A percentile compares a stretch with the other conserved stretches of the same genome.
Conservation (phyloP, 2,329 filamentous ascomycete genomes). For the Colletotrichum ledebouriae region DNA sequence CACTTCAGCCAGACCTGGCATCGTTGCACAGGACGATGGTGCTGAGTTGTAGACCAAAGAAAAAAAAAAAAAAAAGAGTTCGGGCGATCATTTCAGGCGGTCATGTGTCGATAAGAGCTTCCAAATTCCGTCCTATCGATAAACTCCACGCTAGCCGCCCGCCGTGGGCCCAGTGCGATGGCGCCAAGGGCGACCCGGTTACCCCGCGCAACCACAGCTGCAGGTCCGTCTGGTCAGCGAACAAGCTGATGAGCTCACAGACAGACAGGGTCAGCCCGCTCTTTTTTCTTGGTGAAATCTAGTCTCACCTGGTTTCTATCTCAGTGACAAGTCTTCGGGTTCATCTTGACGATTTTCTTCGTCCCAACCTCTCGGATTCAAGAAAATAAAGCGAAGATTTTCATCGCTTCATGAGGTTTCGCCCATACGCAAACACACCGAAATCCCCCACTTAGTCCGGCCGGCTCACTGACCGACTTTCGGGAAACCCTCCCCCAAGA, state of each 20-base stretch:
- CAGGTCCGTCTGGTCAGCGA: slow-evolving; percentile 32
- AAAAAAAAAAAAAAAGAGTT: not conserved
- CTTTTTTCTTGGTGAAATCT: slow-evolving; percentile 23
- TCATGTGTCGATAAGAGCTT: slow-evolving; percentile 42
- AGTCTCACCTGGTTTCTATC: slow-evolving; percentile 6
- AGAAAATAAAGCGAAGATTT: slow-evolving; percentile 9
- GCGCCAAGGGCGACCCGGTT: slow-evolving; percentile 38
- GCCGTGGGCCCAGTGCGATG: slow-evolving; percentile 23
- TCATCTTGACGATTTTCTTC: slow-evolving; percentile 19
- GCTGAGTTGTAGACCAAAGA: not conserved
- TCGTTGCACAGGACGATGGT: slow-evolving; percentile 19
- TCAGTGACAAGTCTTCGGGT: slow-evolving; percentile 28
- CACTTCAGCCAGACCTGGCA: slow-evolving; percentile 12
- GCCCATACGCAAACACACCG: slow-evolving; percentile 17
- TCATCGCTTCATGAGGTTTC: slow-evolving; percentile 18
- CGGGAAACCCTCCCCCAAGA: slow-evolving; percentile 24
- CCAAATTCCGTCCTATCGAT: slow-evolving; percentile 40
- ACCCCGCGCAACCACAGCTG: slow-evolving; percentile 44
- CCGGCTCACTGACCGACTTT: slow-evolving; percentile 33
- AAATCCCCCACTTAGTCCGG: slow-evolving; percentile 30
- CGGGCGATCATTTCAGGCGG: slow-evolving; percentile 9
- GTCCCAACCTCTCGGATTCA: slow-evolving; percentile 12
- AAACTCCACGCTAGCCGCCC: slow-evolving; percentile 12
- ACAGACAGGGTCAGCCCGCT: slow-evolving; percentile 33
- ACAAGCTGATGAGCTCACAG: slow-evolving; percentile 35